phyloP scores from a whole-genome alignment of 2,329 filamentous ascomycete genomes.

The Onygena corvina region DNA sequence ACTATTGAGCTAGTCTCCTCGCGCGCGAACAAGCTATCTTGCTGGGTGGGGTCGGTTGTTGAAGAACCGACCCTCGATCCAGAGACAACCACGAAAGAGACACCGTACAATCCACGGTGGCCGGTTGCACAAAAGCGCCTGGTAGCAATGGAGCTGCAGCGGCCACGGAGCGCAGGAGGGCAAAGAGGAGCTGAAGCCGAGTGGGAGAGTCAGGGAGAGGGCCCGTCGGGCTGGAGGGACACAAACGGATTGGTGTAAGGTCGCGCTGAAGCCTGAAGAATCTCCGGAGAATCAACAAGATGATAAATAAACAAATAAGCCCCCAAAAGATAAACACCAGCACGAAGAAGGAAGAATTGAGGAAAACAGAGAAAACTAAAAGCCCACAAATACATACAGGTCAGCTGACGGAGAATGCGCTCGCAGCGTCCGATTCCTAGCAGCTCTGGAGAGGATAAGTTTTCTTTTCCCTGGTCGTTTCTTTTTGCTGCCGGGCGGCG shows the following conservation, averaged over 20 bases:
- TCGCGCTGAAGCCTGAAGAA: conserved; percentile 3
- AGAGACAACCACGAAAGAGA: conserved; percentile 6
- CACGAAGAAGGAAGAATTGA: not conserved
- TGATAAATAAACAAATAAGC: conserved; percentile 4
- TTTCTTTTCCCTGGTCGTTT: not conserved
- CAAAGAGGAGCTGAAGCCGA: not conserved
- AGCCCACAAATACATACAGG: conserved; percentile 2
- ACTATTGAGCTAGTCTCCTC: conserved; percentile 1
- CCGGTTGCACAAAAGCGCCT: not conserved
- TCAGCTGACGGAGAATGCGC: conserved; percentile 5
- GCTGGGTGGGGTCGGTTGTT: conserved; percentile 8
- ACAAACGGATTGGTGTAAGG: not conserved
- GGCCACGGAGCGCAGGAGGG: not conserved
- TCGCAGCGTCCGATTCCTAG: not conserved
- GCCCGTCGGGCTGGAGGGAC: too few relatives aligned
- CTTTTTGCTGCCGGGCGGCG: not conserved
- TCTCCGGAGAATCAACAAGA: conserved; percentile 5
- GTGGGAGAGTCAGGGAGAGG: too few relatives aligned
- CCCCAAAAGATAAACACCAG: not conserved
- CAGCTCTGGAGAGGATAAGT: not conserved
- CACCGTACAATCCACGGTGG: conserved; percentile 5
- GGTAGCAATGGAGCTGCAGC: not conserved
- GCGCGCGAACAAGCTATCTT: conserved; percentile 11
- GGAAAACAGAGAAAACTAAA: not conserved
- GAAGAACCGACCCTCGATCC: conserved; percentile 11